Base-by-base conservation (phyloP, 495 filamentous ascomycete genomes). In the Aspergillus bertholletiae region DNA sequence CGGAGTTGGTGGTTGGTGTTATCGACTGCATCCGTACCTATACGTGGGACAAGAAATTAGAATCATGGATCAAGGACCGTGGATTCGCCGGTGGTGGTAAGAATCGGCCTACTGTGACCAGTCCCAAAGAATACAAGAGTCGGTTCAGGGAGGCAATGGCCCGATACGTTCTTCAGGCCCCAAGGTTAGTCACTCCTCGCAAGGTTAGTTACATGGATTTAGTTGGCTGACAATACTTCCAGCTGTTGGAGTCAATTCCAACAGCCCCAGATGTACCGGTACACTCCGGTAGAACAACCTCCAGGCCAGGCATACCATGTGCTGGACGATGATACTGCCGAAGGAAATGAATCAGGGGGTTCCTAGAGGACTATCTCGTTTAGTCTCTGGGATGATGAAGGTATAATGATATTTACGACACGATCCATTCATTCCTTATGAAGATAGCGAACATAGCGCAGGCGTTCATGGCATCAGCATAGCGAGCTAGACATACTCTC, bases 31-130 rank as follows among this genome's bases (percentile, higher is more conserved):
- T 99, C 58, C 85, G 94, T 35, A 99, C 94, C 0, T 99, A 96
- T 65, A 99, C 94, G 12, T 99, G 95, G 94, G 94, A 99, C 72
- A 99, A 99, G 77, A 96, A 95, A 62, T 81, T 99, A 9, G 94
- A 99, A 72, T 92, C 86, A 24, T 99, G 94, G 94, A 96, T 97
- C 74, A 99, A 99, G 71, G 89, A 95, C 62, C 85, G 92, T 30
- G 92, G 92, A 7, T 89, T 92, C 62, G 88, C 86, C 18, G 88
- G 88, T 5, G 88, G 89, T 53, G 86, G 88, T 46, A 86, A 92
- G 65, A 96, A 96, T 61, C 79, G 88, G 49, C 94, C 94, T 9
- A 99, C 94, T 0, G 92, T 99, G 23, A 99, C 94, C 28, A 96
- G 90, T 71, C 94, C 94, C 8, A 96, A 90, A 73, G 95, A 99